These are phyloP conservation scores for Rhizopus delemar DNA, from an alignment of 371 early-diverging fungal species.

Conservation along the genomic window DNA sequence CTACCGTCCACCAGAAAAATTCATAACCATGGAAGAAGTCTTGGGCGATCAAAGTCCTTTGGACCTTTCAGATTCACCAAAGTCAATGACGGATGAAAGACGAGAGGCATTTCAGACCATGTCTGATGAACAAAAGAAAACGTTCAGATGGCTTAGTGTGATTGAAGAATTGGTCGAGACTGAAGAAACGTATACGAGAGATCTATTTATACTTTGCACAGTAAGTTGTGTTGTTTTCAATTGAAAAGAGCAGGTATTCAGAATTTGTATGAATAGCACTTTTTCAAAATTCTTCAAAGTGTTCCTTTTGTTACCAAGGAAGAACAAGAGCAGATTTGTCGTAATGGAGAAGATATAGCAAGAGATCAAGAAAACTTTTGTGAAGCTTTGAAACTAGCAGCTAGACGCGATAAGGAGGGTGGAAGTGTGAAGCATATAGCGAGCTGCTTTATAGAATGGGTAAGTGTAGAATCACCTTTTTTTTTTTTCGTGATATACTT, in stretches of 20 bases:
- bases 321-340: neutral
- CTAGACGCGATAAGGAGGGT: slow-evolving; percentile 16
- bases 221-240: slow-evolving; percentile 22
- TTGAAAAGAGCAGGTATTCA: neutral
- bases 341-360: neutral
- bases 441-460: slow-evolving; percentile 41
- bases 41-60: slow-evolving; percentile 6
- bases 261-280: slow-evolving; percentile 25
- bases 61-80: neutral
- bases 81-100: slow-evolving; percentile 6
- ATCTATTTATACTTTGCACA: slow-evolving; percentile 36
- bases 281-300: slow-evolving; percentile 18
- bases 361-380: slow-evolving; percentile 26
- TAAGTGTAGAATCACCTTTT: slow-evolving; percentile 13
- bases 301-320: neutral
- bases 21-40: slow-evolving; percentile 20
- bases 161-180: slow-evolving; percentile 44
- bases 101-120: neutral
- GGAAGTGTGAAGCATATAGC: slow-evolving; percentile 32
- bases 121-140: slow-evolving; percentile 18
- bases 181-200: slow-evolving; percentile 38
- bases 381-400: slow-evolving; percentile 25
- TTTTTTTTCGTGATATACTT: neutral
- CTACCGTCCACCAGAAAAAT: neutral
- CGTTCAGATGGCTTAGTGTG: slow-evolving; percentile 16